Conservation (phyloP, 768 basidiomycete genomes). For the Pulveroboletus sp. region DNA sequence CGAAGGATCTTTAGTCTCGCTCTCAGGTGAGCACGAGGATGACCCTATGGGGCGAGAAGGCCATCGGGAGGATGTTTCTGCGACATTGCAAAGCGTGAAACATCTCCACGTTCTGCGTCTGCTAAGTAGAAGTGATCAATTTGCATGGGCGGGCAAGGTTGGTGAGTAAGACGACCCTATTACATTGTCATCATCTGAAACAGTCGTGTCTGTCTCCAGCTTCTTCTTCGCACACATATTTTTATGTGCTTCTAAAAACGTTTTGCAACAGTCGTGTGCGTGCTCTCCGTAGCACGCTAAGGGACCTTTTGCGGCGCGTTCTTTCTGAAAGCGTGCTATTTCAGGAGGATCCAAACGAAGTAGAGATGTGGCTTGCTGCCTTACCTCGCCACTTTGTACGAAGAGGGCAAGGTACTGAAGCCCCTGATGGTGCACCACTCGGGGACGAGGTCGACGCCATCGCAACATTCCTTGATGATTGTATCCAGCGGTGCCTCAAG, state of each 20-base stretch:
- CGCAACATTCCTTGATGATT: conserved; percentile 78
- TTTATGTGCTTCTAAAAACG: conserved; percentile 68
- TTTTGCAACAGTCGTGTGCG: conserved; percentile 48
- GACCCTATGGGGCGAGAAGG: conserved; percentile 12
- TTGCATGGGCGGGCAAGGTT: conserved; percentile 71
- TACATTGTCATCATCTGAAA: not conserved
- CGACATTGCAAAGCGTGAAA: conserved; percentile 48
- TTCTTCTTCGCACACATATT: conserved; percentile 55
- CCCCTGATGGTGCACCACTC: conserved; percentile 51
- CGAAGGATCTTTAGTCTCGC: conserved; percentile 25
- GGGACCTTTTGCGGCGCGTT: conserved; percentile 55
- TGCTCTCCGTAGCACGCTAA: conserved; percentile 50
- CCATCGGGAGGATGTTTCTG: conserved; percentile 12
- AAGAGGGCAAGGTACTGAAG: conserved; percentile 34
- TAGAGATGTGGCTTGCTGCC: conserved; percentile 67
- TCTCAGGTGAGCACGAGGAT: conserved; percentile 7
- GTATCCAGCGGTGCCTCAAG: conserved; percentile 74
- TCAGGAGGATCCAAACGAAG: conserved; percentile 69
- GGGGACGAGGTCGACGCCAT: conserved; percentile 55
- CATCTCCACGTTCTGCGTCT: conserved; percentile 77
- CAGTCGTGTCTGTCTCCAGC: conserved; percentile 23
- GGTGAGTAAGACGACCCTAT: conserved; percentile 42
- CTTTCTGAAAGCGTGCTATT: conserved; percentile 75
- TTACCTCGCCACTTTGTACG: conserved; percentile 44
- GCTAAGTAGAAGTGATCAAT: conserved; percentile 74